Evolutionary conservation across 2,329 filamentous ascomycete species (phyloP).

Genomic region (Blastomyces parvus): DNA sequence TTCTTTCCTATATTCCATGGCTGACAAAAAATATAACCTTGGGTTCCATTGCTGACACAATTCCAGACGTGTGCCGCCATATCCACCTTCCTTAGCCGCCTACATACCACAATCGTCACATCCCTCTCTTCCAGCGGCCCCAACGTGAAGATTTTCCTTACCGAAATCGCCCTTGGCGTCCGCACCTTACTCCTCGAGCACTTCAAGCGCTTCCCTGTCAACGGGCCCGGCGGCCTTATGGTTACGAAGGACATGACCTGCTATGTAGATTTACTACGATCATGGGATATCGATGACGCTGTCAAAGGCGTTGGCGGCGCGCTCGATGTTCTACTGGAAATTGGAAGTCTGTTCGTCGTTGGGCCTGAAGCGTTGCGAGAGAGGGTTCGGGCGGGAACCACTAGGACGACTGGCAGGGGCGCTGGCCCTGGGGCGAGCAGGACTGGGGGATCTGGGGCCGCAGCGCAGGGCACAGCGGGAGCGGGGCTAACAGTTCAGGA

Average conservation of each 20-base stretch:
- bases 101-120: conserved; percentile 52
- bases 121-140: conserved; percentile 56
- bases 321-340: conserved; percentile 82
- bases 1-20: background rate
- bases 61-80: conserved; percentile 63
- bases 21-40: conserved; percentile 11
- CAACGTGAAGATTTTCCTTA: conserved; percentile 72
- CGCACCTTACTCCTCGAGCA: conserved; percentile 77
- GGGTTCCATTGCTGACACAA: background rate
- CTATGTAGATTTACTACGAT: conserved; percentile 76
- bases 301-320: conserved; percentile 40
- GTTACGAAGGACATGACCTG: conserved; percentile 93
- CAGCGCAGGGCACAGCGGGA: conserved; percentile 51
- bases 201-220: conserved; percentile 89
- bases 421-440: conserved; percentile 39
- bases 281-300: conserved; percentile 68
- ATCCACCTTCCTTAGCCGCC: conserved; percentile 65
- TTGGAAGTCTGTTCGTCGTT: conserved; percentile 92
- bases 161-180: conserved; percentile 72
- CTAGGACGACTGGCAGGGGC: conserved; percentile 33
- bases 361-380: conserved; percentile 68
- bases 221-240: conserved; percentile 85
- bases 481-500: conserved; percentile 30
- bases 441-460: conserved; percentile 20
- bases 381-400: conserved; percentile 48